Percentiles rank a stretch among this genome's conserved stretches.
phyloP scores from a whole-genome alignment of 2,329 filamentous ascomycete species.

The Colletotrichum graminicola region DNA sequence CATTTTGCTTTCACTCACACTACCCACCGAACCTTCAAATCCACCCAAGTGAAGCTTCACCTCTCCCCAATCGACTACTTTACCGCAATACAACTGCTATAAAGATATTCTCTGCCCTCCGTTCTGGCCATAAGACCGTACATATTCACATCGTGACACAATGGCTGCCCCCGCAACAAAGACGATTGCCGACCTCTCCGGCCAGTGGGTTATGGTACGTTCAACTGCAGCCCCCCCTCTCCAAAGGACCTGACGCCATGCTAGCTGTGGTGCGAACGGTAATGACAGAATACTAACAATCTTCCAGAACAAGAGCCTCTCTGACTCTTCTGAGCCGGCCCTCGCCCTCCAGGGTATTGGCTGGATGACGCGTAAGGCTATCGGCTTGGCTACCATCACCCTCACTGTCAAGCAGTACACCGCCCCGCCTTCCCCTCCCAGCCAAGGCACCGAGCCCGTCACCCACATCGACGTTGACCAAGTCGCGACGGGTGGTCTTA shows the following conservation, averaged over 20 bases:
- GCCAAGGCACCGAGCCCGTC: slow-evolving; percentile 54
- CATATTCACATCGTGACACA: slow-evolving; percentile 9
- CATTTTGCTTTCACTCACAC: background rate
- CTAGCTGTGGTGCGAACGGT: background rate
- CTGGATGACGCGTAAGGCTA: slow-evolving; percentile 79
- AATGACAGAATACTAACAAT: background rate
- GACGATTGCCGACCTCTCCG: slow-evolving; percentile 76
- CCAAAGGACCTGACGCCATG: slow-evolving; percentile 18
- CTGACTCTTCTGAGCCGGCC: slow-evolving; percentile 75
- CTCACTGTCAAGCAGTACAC: slow-evolving; percentile 71
- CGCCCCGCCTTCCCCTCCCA: slow-evolving; percentile 57
- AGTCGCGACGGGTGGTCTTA: slow-evolving; percentile 76
- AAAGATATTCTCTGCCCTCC: background rate
- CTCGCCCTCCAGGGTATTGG: slow-evolving; percentile 79
- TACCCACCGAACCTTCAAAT: background rate
- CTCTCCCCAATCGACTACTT: background rate
- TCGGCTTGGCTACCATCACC: slow-evolving; percentile 76
- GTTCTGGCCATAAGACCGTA: background rate
- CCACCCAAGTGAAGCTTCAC: background rate
- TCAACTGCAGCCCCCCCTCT: slow-evolving; percentile 1
- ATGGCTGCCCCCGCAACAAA: slow-evolving; percentile 81
- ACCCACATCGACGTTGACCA: slow-evolving; percentile 80
- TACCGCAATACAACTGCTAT: background rate
- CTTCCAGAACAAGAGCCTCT: slow-evolving; percentile 79
- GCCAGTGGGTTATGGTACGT: slow-evolving; percentile 77